Percentiles rank a stretch among this genome's conserved stretches.
Evolutionary conservation across 1,139 yeast species (phyloP).

Genomic region (Nakaseomyces bracarensis): DNA sequence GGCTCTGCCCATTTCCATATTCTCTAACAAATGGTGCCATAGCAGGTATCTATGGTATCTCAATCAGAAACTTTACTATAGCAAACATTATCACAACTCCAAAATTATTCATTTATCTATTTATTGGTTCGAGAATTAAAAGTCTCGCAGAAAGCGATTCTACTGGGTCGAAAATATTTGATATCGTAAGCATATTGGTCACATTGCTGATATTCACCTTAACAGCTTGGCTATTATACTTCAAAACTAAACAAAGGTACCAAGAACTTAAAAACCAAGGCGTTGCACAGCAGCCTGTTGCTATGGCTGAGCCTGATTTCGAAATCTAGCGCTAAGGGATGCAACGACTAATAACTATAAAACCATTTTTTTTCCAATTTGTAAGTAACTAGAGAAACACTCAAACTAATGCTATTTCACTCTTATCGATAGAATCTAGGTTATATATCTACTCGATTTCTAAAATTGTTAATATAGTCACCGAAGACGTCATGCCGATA

Average conservation of each 20-base stretch:
- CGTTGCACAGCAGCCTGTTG: not conserved
- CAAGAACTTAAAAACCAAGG: slow-evolving; percentile 24
- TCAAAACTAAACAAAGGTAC: slow-evolving; percentile 38
- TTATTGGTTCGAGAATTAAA: slow-evolving; percentile 71
- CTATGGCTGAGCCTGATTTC: slow-evolving; percentile 5
- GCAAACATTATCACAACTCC: slow-evolving; percentile 79
- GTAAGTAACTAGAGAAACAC: too few species aligned
- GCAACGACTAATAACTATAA: too few species aligned
- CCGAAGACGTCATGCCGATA: too few species aligned
- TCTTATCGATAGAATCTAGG: too few species aligned
- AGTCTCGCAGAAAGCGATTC: slow-evolving; percentile 58
- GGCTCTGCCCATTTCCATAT: slow-evolving; percentile 89
- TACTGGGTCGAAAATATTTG: slow-evolving; percentile 46
- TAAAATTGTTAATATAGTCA: too few species aligned
- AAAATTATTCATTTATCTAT: slow-evolving; percentile 65
- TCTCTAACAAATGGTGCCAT: slow-evolving; percentile 88
- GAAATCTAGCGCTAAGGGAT: too few species aligned
- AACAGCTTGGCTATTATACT: slow-evolving; percentile 67
- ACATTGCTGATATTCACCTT: slow-evolving; percentile 50
- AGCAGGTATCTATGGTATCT: slow-evolving; percentile 73
- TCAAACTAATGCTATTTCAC: too few species aligned
- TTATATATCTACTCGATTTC: too few species aligned
- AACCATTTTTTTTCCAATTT: too few species aligned
- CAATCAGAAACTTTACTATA: slow-evolving; percentile 50
- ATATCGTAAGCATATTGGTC: slow-evolving; percentile 51